Base-by-base conservation (phyloP, 148 eudicot genomes). In the Silene latifolia region DNA sequence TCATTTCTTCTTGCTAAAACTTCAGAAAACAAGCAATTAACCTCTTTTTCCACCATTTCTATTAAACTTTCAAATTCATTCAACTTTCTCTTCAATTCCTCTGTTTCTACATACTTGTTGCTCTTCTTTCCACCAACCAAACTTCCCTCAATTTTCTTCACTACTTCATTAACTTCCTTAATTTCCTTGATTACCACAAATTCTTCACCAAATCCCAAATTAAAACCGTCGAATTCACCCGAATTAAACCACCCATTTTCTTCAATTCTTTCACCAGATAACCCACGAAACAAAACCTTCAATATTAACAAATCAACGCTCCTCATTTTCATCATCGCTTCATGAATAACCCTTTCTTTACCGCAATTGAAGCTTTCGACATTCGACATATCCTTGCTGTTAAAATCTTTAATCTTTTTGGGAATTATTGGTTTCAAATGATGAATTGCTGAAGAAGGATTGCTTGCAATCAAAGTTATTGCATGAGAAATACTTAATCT, bases 291-390 rank as follows among this genome's bases (percentile, higher is more conserved):
- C 73, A 86, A 61, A 42, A 87, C 73, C 39, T 87, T 84, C 25
- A 82, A 80, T 5, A 87, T 80, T 82, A 81, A 79, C 8, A 78
- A 71, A 20, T 80, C 80, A 56, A 66, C 78, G 65, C 72, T 85
- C 76, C 72, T 86, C 82, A 85, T 69, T 7, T 79, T 79, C 81
- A 56, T 39, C 74, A 90, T 69, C 35, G 91, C 89, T 85, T 85
- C 67, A 48, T 79, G 74, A 10, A 90, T 9, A 39, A 80, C 72
- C 81, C 35, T 61, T 77, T 82, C 87, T 72, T 85, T 80, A 1
- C 74, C 86, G 5, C 19, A 17, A 25, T 47, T 15, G 0, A 46
- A 42, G 63, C 70, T 59, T 72, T 74, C 75, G 35, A 60, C 76
- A 47, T 15, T 29, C 14, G 35, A 23, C 0, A 17, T 69, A 59